Evolutionary conservation across 257 asterid species (phyloP).

Genomic region (Schizonepeta tenuifolia): DNA sequence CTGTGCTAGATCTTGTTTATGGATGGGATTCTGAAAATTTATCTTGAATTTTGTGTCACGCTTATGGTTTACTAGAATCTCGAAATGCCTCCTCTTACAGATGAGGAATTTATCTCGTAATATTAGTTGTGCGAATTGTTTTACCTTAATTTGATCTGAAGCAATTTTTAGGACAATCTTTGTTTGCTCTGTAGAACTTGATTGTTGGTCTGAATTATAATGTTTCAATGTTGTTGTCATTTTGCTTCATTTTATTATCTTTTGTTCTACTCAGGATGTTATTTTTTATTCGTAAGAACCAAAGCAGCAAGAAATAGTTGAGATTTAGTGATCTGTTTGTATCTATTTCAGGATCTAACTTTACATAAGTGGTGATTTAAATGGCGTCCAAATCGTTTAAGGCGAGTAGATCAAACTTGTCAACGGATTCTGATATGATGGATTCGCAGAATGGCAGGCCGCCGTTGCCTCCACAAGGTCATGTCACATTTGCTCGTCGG

Average conservation of each 20-base stretch:
- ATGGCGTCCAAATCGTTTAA: conserved; percentile 71
- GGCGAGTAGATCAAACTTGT: conserved; percentile 60
- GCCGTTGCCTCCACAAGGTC: conserved; percentile 50
- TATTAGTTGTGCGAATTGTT: conserved; percentile 2
- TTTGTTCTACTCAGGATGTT: neutral
- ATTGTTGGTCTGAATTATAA: neutral
- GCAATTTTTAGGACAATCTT: conserved; percentile 4
- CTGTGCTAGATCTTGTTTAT: conserved; percentile 29
- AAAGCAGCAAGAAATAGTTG: neutral
- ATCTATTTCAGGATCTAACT: conserved; percentile 43
- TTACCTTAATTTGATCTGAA: conserved; percentile 17
- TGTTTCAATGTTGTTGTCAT: neutral
- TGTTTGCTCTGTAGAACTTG: neutral
- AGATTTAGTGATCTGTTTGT: conserved; percentile 4
- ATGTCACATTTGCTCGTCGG: conserved; percentile 53
- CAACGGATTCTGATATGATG: conserved; percentile 56
- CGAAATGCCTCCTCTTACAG: conserved; percentile 3
- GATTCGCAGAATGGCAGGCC: conserved; percentile 60
- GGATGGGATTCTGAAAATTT: conserved; percentile 12
- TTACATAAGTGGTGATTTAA: neutral
- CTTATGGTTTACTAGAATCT: neutral
- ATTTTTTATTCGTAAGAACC: neutral
- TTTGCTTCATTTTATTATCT: neutral
- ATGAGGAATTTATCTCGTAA: neutral
- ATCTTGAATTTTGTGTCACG: neutral